A percentile compares a stretch with the other conserved stretches of the same genome.
phyloP scores from a whole-genome alignment of 768 basidiomycete species.

The Leucosporidium scottii region DNA sequence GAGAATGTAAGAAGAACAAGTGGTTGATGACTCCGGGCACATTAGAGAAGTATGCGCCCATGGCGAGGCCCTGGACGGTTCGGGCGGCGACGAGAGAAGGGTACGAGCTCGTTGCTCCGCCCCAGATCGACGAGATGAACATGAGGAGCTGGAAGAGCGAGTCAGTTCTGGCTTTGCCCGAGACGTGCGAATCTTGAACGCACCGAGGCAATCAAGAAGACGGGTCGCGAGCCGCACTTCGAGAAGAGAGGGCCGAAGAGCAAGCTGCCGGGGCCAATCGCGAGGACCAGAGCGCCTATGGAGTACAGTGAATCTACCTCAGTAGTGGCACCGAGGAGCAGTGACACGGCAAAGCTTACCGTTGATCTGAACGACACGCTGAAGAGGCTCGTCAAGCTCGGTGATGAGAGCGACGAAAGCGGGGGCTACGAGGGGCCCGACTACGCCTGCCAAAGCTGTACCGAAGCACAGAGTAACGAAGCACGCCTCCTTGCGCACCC shows the following conservation, averaged over 20 bases:
- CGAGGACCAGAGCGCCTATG: no score
- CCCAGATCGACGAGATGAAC: not conserved
- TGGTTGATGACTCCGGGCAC: not conserved
- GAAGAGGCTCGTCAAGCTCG: not conserved
- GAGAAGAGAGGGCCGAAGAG: not conserved
- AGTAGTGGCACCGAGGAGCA: conserved; percentile 1
- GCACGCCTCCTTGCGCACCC: not conserved
- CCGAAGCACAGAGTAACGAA: not conserved
- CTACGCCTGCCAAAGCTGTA: not conserved
- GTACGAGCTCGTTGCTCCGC: not conserved
- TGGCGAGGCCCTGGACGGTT: not conserved
- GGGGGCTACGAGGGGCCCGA: not conserved
- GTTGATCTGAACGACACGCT: no score
- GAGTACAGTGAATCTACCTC: no score
- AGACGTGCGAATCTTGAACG: not conserved
- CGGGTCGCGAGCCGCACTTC: not conserved
- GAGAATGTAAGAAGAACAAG: not conserved
- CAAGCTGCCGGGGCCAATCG: not conserved
- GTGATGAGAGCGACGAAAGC: not conserved
- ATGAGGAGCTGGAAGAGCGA: not conserved
- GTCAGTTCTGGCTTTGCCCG: not conserved
- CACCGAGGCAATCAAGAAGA: not conserved
- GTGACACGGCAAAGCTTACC: not conserved
- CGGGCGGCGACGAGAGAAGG: conserved; percentile 5
- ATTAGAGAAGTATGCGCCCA: conserved; percentile 3